Evolutionary conservation across 441 rosid species (phyloP).

Genomic region (Populus tomentosa): DNA sequence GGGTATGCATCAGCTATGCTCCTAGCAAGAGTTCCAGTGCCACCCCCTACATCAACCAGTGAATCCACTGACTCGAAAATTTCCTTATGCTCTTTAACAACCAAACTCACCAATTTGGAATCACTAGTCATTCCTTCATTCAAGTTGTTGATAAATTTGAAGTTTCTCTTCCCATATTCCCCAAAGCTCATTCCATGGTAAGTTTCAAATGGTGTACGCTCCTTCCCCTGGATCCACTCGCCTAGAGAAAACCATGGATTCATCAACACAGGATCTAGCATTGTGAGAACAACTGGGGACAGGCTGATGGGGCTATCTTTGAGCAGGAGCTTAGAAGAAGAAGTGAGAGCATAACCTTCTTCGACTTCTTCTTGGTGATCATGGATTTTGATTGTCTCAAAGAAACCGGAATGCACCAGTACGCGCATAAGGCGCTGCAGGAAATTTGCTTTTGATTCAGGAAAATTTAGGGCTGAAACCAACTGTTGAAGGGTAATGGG

Average conservation of each 20-base stretch:
- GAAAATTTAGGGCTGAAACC: constrained; percentile 14
- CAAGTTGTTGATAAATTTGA: constrained; percentile 7
- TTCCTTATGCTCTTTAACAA: constrained; percentile 18
- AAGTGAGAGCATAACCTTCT: constrained; percentile 28
- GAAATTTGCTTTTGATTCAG: constrained; percentile 5
- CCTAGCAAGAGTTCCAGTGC: constrained; percentile 30
- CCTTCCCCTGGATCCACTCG: constrained; percentile 23
- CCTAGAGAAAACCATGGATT: constrained; percentile 18
- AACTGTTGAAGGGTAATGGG: constrained; percentile 27
- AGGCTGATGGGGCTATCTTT: constrained; percentile 19
- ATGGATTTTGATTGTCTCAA: background rate
- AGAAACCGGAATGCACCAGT: constrained; percentile 30
- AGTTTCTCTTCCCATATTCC: constrained; percentile 19
- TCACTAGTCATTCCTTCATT: constrained; percentile 39
- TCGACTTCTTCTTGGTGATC: background rate
- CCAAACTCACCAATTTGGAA: constrained; percentile 12
- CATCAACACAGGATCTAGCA: constrained; percentile 24
- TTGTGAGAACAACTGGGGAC: constrained; percentile 3
- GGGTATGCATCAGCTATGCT: constrained; percentile 26
- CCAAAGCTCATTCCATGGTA: constrained; percentile 20
- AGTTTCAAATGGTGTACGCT: constrained; percentile 22
- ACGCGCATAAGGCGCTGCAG: constrained; percentile 34
- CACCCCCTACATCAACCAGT: constrained; percentile 40
- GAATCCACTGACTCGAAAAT: constrained; percentile 28
- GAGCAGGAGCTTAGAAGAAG: constrained; percentile 26